Conservation (phyloP, 202 grass and related monocot genomes). For the Dendrocalamus latiflorus region DNA sequence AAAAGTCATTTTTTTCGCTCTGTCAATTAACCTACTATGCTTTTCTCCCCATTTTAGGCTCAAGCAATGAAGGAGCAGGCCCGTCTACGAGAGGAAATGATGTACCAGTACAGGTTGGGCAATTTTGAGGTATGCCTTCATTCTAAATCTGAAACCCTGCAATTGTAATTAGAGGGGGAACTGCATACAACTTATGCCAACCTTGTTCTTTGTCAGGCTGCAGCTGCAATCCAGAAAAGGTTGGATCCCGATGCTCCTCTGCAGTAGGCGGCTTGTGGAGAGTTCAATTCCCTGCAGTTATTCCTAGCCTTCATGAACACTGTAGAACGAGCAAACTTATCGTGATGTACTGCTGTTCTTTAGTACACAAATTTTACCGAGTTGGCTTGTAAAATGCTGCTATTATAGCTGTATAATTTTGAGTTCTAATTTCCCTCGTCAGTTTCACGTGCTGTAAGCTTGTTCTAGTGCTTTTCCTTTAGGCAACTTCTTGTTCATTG, state of each 20-base stretch:
- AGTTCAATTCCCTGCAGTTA: not conserved
- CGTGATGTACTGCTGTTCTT: not conserved
- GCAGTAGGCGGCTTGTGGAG: conserved; percentile 25
- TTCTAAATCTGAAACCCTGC: not conserved
- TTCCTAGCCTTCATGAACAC: not conserved
- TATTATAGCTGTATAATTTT: conserved; percentile 16
- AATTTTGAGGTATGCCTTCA: conserved; percentile 68
- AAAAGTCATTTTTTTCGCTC: not conserved
- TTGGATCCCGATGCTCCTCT: conserved; percentile 91
- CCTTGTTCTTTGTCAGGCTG: conserved; percentile 56
- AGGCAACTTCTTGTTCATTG: not conserved
- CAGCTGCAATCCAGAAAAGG: conserved; percentile 92
- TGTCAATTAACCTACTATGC: not conserved
- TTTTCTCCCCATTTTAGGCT: conserved; percentile 51
- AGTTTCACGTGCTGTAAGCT: not conserved
- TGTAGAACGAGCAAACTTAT: not conserved
- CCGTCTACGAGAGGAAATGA: conserved; percentile 96
- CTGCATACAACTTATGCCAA: not conserved
- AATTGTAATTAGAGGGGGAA: not conserved
- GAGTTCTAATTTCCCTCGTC: too few relatives aligned
- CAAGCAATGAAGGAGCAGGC: conserved; percentile 98
- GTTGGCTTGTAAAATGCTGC: not conserved
- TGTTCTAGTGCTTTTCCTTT: not conserved
- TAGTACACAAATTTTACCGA: not conserved
- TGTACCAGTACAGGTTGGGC: conserved; percentile 87